Evolutionary conservation across 192 early-diverging fungal species (phyloP).

Genomic region (Dispira parvispora): DNA sequence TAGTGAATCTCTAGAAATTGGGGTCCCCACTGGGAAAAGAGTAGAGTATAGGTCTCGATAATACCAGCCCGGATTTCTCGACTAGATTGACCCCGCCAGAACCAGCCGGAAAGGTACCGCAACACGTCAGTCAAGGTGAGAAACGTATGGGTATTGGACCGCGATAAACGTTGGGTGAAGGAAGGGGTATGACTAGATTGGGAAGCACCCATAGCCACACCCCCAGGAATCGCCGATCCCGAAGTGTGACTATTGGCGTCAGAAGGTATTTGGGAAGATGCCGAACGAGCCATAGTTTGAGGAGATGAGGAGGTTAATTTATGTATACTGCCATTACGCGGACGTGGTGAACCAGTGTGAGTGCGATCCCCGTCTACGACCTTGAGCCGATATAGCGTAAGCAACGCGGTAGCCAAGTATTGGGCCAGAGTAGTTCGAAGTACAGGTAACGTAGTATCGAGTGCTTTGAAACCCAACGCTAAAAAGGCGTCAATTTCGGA

Average conservation of each 20-base stretch:
- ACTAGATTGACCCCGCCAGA: slow-evolving; percentile 38
- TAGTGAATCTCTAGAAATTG: slow-evolving; percentile 62
- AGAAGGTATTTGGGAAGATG: not conserved
- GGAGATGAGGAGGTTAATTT: not conserved
- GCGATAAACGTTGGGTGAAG: slow-evolving; percentile 10
- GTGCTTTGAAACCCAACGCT: not conserved
- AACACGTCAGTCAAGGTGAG: slow-evolving; percentile 54
- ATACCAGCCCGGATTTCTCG: slow-evolving; percentile 61
- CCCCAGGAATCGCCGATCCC: not conserved
- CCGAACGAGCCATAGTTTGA: not conserved
- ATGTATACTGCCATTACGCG: not conserved
- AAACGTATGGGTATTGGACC: slow-evolving; percentile 12
- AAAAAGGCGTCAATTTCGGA: slow-evolving; percentile 16
- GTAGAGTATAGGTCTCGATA: slow-evolving; percentile 55
- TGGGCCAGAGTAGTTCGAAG: slow-evolving; percentile 3
- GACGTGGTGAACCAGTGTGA: not conserved
- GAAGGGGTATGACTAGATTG: not conserved
- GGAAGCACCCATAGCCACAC: slow-evolving; percentile 1
- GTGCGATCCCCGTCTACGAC: not conserved
- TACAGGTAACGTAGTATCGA: slow-evolving; percentile 7
- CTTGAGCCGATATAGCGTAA: slow-evolving; percentile 8
- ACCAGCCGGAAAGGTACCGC: slow-evolving; percentile 37
- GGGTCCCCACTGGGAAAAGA: slow-evolving; percentile 54
- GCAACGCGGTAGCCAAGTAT: not conserved
- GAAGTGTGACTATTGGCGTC: not conserved